Conservation (phyloP, 768 basidiomycete species). For the Lactarius hengduanensis region DNA sequence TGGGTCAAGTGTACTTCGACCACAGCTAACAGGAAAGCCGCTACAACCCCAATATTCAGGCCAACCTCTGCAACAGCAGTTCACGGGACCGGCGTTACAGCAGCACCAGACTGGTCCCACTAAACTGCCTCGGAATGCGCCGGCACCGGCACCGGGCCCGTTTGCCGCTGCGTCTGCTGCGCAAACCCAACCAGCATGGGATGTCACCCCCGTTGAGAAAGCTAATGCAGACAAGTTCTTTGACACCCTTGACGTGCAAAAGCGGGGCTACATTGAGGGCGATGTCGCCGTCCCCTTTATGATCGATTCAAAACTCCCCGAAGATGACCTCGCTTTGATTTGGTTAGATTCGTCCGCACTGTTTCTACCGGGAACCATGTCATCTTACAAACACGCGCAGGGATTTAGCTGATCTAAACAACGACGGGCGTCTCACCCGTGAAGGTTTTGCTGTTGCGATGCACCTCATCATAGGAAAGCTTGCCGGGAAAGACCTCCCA, state of each 20-base stretch:
- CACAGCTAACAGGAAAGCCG: conserved; percentile 32
- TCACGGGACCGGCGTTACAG: conserved; percentile 21
- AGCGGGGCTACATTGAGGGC: conserved; percentile 82
- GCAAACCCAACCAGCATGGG: conserved; percentile 56
- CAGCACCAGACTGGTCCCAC: conserved; percentile 29
- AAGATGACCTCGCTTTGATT: conserved; percentile 81
- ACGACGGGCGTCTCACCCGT: conserved; percentile 79
- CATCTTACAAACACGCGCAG: conserved; percentile 41
- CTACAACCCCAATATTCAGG: conserved; percentile 69
- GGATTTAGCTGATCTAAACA: conserved; percentile 91
- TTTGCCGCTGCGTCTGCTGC: conserved; percentile 23
- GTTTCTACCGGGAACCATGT: not conserved
- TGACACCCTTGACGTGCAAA: conserved; percentile 71
- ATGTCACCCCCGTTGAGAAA: conserved; percentile 80
- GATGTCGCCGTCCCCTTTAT: conserved; percentile 96
- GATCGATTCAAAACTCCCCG: conserved; percentile 82
- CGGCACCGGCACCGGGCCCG: conserved; percentile 31
- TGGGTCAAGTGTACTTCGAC: conserved; percentile 43
- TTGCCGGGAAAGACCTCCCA: conserved; percentile 78
- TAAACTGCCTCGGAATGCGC: conserved; percentile 31
- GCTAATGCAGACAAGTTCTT: conserved; percentile 75
- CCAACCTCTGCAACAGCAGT: conserved; percentile 36
- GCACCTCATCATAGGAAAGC: conserved; percentile 86
- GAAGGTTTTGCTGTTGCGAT: conserved; percentile 96
- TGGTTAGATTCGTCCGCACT: conserved; percentile 62